phyloP scores from a whole-genome alignment of 2,329 filamentous ascomycete species.

The Aureobasidium sp. region DNA sequence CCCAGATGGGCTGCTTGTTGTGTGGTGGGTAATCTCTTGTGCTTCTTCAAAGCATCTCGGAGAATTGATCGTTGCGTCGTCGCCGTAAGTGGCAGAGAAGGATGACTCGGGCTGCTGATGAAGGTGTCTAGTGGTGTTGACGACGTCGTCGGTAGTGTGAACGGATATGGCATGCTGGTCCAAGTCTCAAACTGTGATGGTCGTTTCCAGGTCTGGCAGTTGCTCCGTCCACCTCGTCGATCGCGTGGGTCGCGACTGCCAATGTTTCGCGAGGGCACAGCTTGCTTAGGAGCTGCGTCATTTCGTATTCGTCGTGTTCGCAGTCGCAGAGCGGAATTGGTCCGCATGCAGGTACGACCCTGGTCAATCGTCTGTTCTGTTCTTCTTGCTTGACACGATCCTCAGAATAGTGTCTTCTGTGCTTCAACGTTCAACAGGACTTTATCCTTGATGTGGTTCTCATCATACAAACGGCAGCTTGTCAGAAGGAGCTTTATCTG shows the following conservation, averaged over 20 bases:
- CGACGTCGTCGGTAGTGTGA: conserved; percentile 82
- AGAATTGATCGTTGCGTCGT: conserved; percentile 80
- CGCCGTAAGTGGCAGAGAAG: conserved; percentile 74
- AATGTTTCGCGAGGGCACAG: not conserved
- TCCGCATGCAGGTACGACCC: not conserved
- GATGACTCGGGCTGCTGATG: conserved; percentile 75
- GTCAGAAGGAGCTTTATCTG: too few relatives aligned
- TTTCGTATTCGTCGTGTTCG: not conserved
- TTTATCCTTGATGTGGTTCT: too few relatives aligned
- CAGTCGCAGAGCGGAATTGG: not conserved
- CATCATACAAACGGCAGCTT: too few relatives aligned
- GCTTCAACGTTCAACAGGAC: too few relatives aligned
- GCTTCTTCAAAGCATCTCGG: conserved; percentile 74
- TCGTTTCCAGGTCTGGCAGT: not conserved
- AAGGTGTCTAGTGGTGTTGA: conserved; percentile 72
- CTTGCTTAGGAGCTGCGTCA: not conserved
- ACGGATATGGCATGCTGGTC: conserved; percentile 76
- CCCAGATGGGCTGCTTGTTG: conserved; percentile 66
- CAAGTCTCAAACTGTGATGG: too few relatives aligned
- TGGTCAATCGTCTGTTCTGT: not conserved
- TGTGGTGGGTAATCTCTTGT: conserved; percentile 73
- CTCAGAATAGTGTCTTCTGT: not conserved
- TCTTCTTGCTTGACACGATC: not conserved
- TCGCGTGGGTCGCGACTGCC: conserved; percentile 2
- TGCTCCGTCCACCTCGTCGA: not conserved